A percentile compares a stretch with the other conserved stretches of the same genome.
Evolutionary conservation across 1,284 basidiomycete species (phyloP).

Genomic region (Boletus semigastroideus): DNA sequence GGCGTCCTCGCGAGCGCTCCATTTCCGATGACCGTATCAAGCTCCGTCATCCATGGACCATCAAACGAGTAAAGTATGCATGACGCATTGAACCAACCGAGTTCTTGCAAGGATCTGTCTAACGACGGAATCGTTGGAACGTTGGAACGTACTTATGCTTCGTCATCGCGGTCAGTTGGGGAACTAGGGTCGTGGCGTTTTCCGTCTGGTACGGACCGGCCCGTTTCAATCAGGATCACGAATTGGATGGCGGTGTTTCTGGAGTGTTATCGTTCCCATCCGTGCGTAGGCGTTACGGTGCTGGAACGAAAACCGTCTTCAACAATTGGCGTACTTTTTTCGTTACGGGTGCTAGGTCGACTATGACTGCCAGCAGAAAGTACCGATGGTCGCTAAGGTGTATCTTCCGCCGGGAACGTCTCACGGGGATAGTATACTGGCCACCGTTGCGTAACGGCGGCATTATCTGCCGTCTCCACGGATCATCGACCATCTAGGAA

Average conservation of each 20-base stretch:
- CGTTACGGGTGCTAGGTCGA: background rate
- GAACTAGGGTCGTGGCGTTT: background rate
- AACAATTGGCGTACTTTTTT: background rate
- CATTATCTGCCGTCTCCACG: conserved; percentile 6
- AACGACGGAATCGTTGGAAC: background rate
- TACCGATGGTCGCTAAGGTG: background rate
- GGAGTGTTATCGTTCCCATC: background rate
- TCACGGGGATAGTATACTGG: background rate
- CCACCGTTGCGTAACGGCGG: background rate
- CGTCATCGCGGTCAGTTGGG: no score
- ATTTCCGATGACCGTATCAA: conserved; percentile 7
- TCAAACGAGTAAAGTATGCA: background rate
- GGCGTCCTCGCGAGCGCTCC: conserved; percentile 1
- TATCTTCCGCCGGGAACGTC: background rate
- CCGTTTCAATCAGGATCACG: background rate
- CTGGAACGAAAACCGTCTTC: conserved; percentile 6
- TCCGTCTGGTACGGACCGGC: conserved; percentile 10
- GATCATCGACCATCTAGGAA: conserved; percentile 17
- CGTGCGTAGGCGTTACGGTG: background rate
- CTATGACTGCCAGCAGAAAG: background rate
- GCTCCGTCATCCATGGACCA: no score
- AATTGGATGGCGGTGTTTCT: conserved; percentile 8
- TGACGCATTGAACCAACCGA: no score
- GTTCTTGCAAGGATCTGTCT: background rate
- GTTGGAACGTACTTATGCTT: background rate